These are phyloP conservation scores for Nicotiana undulata DNA, from an alignment of 257 asterid genomes.

Conservation along the genomic window DNA sequence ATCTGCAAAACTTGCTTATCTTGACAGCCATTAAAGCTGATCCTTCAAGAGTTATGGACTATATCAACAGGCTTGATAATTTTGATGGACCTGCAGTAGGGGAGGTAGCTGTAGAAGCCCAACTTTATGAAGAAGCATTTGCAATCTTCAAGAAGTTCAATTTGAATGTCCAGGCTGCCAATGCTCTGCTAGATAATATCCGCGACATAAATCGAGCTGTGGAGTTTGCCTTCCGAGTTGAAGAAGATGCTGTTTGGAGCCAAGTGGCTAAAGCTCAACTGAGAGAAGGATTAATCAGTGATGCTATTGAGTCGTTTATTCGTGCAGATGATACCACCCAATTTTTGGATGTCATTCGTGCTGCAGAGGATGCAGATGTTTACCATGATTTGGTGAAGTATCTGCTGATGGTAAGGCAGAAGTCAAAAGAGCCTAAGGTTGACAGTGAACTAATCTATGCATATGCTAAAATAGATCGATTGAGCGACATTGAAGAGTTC, in stretches of 20 bases:
- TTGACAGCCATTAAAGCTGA: constrained; percentile 98
- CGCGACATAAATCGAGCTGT: constrained; percentile 91
- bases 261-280: constrained; percentile 99
- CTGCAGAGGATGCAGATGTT: constrained; percentile 81
- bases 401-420: constrained; percentile 96
- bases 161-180: constrained; percentile 95
- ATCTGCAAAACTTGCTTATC: constrained; percentile 90
- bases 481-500: constrained; percentile 91
- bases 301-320: constrained; percentile 96
- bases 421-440: constrained; percentile 94
- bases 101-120: constrained; percentile 95
- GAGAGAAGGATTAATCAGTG: constrained; percentile 89
- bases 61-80: constrained; percentile 89
- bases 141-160: constrained; percentile 97
- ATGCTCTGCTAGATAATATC: constrained; percentile 84
- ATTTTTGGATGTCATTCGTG: constrained; percentile 85
- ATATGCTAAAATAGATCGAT: constrained; percentile 92
- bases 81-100: constrained; percentile 99
- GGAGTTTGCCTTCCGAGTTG: constrained; percentile 97
- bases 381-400: constrained; percentile 95
- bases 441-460: constrained; percentile 98
- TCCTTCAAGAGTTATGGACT: constrained; percentile 97
- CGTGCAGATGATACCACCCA: constrained; percentile 96
- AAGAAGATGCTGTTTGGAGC: constrained; percentile 98
- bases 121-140: constrained; percentile 88